phyloP scores from a whole-genome alignment of 2,329 filamentous ascomycete species.

The Lachnellula arida region DNA sequence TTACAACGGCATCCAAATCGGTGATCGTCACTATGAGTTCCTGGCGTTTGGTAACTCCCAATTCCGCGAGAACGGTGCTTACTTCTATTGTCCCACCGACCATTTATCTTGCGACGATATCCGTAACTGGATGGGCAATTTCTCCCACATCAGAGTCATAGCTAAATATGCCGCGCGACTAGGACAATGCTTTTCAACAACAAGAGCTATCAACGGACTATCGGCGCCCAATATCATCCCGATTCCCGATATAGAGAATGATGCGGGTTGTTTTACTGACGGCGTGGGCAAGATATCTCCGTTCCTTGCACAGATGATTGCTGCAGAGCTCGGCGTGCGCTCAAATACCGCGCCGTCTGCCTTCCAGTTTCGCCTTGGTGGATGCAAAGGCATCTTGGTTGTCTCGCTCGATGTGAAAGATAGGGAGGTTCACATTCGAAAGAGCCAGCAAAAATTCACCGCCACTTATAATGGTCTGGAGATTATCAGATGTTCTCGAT shows the following conservation, averaged over 20 bases:
- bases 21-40: conserved; percentile 78
- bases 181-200: conserved; percentile 95
- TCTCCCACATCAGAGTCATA: conserved; percentile 74
- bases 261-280: conserved; percentile 76
- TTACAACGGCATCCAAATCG: conserved; percentile 74
- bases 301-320: conserved; percentile 69
- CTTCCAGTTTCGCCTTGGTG: conserved; percentile 88
- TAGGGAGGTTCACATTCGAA: conserved; percentile 70
- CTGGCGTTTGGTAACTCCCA: conserved; percentile 95
- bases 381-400: conserved; percentile 83
- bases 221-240: conserved; percentile 50
- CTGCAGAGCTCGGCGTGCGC: conserved; percentile 62
- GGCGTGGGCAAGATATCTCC: conserved; percentile 89
- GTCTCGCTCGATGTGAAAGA: conserved; percentile 65
- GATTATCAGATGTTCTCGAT: conserved; percentile 76
- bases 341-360: conserved; percentile 65
- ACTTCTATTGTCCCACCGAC: conserved; percentile 77
- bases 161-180: conserved; percentile 86
- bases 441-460: conserved; percentile 84
- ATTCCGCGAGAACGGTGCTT: conserved; percentile 84
- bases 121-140: conserved; percentile 80
- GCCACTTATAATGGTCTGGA: conserved; percentile 69
- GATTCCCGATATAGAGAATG: conserved; percentile 65
- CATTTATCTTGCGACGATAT: conserved; percentile 70
- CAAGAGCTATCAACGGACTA: conserved; percentile 64